Conservation (phyloP, 371 early-diverging fungal genomes). For the Mucor irregularis region DNA sequence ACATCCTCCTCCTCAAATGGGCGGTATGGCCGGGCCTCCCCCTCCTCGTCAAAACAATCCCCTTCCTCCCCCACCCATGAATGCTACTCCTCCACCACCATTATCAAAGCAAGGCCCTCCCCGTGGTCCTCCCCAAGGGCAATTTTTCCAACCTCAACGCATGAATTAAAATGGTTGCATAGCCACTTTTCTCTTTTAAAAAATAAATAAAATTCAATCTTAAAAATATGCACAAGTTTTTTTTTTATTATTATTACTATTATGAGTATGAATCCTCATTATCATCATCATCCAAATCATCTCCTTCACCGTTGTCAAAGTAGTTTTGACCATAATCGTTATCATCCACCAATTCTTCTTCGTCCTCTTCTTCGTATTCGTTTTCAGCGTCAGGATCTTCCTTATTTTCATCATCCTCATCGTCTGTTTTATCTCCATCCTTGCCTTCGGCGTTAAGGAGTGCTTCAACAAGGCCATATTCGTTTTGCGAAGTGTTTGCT, state of each 20-base stretch:
- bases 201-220: not conserved
- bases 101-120: conserved; percentile 5
- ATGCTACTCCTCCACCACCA: conserved; percentile 27
- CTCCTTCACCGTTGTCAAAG: conserved; percentile 59
- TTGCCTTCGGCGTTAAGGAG: conserved; percentile 34
- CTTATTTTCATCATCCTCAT: conserved; percentile 28
- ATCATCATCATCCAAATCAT: conserved; percentile 51
- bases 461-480: conserved; percentile 36
- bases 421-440: conserved; percentile 30
- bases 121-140: conserved; percentile 10
- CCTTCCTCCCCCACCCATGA: conserved; percentile 42
- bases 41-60: conserved; percentile 15
- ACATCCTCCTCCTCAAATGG: conserved; percentile 9
- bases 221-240: not conserved
- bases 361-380: conserved; percentile 50
- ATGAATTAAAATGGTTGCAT: conserved; percentile 12
- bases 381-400: conserved; percentile 32
- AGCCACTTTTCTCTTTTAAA: too few species aligned
- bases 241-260: conserved; percentile 3
- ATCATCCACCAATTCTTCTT: conserved; percentile 54
- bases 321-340: conserved; percentile 57
- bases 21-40: not conserved
- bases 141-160: conserved; percentile 12
- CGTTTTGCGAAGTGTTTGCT: conserved; percentile 16
- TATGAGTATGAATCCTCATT: conserved; percentile 28